Percentiles rank a stretch among this genome's conserved stretches.
Conservation (phyloP, 225 moss, liverwort and hornwort genomes). For the Straminergon stramineum region DNA sequence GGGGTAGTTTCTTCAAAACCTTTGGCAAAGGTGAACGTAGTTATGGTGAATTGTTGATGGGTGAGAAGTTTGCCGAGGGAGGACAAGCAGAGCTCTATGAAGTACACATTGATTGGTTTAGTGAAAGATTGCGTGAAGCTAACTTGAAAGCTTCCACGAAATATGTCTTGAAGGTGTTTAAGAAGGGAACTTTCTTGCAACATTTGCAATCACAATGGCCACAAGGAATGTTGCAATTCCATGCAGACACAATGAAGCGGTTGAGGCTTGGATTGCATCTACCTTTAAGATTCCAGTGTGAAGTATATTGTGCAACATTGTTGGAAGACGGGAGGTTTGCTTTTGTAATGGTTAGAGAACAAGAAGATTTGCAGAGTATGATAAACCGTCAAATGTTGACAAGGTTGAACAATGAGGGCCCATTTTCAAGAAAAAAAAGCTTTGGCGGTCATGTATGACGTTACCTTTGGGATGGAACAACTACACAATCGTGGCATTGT, state of each 20-base stretch:
- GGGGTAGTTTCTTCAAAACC: background rate
- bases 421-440: background rate
- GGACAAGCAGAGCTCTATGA: background rate
- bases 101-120: background rate
- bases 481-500: background rate
- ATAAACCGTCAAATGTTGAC: accelerated
- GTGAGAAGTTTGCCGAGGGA: background rate
- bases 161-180: background rate
- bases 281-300: accelerated
- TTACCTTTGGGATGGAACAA: background rate
- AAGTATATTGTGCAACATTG: background rate
- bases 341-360: background rate
- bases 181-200: background rate
- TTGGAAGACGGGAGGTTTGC: background rate
- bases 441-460: accelerated
- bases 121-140: accelerated
- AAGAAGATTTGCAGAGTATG: background rate
- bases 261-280: accelerated
- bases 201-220: background rate
- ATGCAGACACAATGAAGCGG: accelerated
- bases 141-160: accelerated
- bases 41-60: accelerated
- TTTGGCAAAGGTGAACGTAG: background rate
- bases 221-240: background rate
- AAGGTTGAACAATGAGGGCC: background rate